Evolutionary conservation across 1,139 yeast genomes (phyloP), one percentile per base, ranked within the genome.

Genomic region (Diutina pseudorugosa): DNA sequence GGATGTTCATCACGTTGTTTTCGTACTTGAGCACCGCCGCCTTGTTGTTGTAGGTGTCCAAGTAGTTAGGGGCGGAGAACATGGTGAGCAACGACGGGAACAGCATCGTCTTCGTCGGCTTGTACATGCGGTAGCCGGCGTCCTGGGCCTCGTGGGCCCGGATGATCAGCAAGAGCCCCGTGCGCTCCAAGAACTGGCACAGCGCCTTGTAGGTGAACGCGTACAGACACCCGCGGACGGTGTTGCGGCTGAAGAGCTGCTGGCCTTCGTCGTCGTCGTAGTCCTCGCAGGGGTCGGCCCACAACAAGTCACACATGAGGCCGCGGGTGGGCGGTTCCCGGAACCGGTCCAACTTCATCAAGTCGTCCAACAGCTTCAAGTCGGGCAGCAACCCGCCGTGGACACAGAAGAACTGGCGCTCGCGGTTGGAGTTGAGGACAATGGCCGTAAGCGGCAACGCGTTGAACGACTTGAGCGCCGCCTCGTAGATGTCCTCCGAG

Each of bases 101-200:
- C n/a, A 95, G 95, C 64, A 91, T 84, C 18, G 88, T 77, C 58
- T 82, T 79, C 2, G 96, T 89, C 59, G 89, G 80, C 59, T 85
- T 85, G 69, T 93, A 93, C 86, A 94, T 93, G 65, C 97, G 75
- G 69, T 90, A 93, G 27, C 98, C 98, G 16, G 95, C 94, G 67
- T 93, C 97, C 67, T 93, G 98, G 1, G 98, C 98, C 68, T 93
- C 98, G 66, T 93, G 98, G 1, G 98, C 98, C 56, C 98, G 76
- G 52, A 93, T 90, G 44, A 93, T 80, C 12, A 93, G 85, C 50
- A 93, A 70, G 51, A 93, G 70, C 33, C 89, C 87, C 48, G 91
- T 93, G 55, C 83, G 75, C 60, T 86, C 88, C 61, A 93, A 72
- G 60, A 93, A 93, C 52, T 79, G 79, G 61, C 95, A 86, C 1